A percentile compares a stretch with the other conserved stretches of the same genome.
Conservation (phyloP, 2,329 filamentous ascomycete species). For the Fusarium euwallaceae region DNA sequence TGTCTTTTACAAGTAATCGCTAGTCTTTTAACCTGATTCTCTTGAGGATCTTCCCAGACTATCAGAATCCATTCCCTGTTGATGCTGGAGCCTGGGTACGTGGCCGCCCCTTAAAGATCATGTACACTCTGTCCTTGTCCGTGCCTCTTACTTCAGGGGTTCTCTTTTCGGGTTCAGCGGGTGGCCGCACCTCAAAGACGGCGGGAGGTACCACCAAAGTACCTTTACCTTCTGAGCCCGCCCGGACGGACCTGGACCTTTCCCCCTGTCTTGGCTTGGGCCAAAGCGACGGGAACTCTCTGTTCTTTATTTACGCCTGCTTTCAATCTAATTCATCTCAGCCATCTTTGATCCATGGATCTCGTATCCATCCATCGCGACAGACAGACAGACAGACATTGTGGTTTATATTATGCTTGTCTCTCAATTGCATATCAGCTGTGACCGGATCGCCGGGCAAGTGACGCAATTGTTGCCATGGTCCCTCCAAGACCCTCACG, state of each 20-base stretch:
- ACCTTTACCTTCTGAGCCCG: constrained; percentile 15
- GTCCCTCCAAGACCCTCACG: constrained; percentile 19
- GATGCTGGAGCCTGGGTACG: constrained; percentile 1
- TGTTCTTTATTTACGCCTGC: constrained; percentile 7
- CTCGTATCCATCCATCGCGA: neutral
- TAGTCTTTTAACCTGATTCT: neutral
- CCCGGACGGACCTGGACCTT: constrained; percentile 10
- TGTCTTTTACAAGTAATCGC: neutral
- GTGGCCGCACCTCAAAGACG: constrained; percentile 14
- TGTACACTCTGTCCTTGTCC: constrained; percentile 14
- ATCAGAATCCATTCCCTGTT: neutral
- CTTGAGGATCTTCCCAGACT: neutral
- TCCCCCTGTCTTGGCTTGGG: constrained; percentile 8
- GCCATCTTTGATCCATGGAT: neutral
- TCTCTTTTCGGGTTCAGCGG: constrained; percentile 34
- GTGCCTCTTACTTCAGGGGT: constrained; percentile 37
- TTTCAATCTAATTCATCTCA: constrained; percentile 4
- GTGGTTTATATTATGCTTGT: neutral
- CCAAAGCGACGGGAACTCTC: constrained; percentile 26
- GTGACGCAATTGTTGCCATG: constrained; percentile 38
- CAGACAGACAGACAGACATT: neutral
- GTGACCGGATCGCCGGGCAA: constrained; percentile 9
- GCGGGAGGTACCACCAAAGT: constrained; percentile 32
- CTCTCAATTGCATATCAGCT: neutral
- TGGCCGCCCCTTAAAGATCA: constrained; percentile 6